A percentile compares a stretch with the other conserved stretches of the same genome.
These are phyloP conservation scores for Cladosporium oxysporum DNA, from an alignment of 2,329 filamentous ascomycete species.

Conservation along the genomic window DNA sequence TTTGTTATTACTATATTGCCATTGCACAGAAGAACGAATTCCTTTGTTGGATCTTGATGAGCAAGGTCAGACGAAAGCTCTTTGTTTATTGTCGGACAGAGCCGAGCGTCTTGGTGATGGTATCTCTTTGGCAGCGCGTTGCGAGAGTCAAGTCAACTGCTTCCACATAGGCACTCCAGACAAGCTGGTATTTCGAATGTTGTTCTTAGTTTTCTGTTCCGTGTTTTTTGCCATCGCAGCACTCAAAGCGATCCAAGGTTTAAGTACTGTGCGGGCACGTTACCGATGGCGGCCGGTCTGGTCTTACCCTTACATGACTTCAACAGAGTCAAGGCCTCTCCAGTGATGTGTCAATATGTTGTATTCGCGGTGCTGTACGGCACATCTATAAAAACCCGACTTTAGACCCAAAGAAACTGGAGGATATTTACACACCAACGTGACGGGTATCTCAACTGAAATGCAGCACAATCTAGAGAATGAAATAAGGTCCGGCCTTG, in stretches of 20 bases:
- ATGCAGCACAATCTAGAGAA: slow-evolving; percentile 12
- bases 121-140: not conserved
- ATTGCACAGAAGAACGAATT: not conserved
- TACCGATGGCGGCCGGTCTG: not conserved
- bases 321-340: not conserved
- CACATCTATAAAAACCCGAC: not conserved
- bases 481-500: not conserved
- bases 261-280: not conserved
- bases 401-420: not conserved
- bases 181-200: not conserved
- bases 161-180: not conserved
- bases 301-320: not conserved
- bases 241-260: too few species aligned
- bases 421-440: slow-evolving; percentile 10
- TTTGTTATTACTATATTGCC: not conserved
- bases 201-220: too few species aligned
- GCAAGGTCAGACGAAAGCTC: not conserved
- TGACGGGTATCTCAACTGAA: slow-evolving; percentile 13
- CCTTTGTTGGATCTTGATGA: not conserved
- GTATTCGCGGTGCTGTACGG: not conserved
- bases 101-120: not conserved
- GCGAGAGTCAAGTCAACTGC: not conserved
- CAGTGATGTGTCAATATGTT: not conserved
- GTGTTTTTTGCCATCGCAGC: too few species aligned
- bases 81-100: not conserved